A percentile compares a stretch with the other conserved stretches of the same genome.
These are phyloP conservation scores for Tetradesmus lagerheimii DNA, from an alignment of 139 green algal species.

Conservation along the genomic window DNA sequence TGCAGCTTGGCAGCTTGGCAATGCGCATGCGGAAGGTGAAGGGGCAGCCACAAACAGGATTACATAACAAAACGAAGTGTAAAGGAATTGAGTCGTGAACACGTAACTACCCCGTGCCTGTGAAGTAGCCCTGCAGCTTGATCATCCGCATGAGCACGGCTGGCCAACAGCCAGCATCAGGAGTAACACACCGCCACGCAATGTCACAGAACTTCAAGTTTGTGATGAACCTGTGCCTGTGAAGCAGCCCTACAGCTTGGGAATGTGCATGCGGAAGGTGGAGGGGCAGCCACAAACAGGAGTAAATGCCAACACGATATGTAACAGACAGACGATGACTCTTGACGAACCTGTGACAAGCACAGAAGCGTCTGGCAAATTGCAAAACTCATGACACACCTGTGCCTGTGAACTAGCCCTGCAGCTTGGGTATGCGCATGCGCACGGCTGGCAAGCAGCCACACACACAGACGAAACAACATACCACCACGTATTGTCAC, in stretches of 20 bases:
- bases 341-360: too few relatives aligned
- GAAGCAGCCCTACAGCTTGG: constrained; percentile 79
- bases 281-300: constrained; percentile 4
- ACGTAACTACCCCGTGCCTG: constrained; percentile 73
- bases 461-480: not conserved
- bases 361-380: too few relatives aligned
- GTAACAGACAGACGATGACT: too few relatives aligned
- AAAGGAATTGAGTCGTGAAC: too few relatives aligned
- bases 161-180: too few relatives aligned
- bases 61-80: too few relatives aligned
- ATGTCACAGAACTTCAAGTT: too few relatives aligned
- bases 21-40: constrained; percentile 63
- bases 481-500: too few relatives aligned
- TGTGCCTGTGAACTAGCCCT: constrained; percentile 88
- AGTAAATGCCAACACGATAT: too few relatives aligned
- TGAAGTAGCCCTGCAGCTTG: constrained; percentile 83
- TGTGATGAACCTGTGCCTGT: constrained; percentile 78
- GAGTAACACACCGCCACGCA: too few relatives aligned
- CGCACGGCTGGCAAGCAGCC: constrained; percentile 45
- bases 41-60: not conserved
- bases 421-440: constrained; percentile 69
- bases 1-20: constrained; percentile 68
- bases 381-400: constrained; percentile 47
- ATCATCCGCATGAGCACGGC: too few relatives aligned
- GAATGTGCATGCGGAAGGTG: constrained; percentile 64